Conservation (phyloP, 176 grass and related monocot genomes). For the Coix lacrymajobi region DNA sequence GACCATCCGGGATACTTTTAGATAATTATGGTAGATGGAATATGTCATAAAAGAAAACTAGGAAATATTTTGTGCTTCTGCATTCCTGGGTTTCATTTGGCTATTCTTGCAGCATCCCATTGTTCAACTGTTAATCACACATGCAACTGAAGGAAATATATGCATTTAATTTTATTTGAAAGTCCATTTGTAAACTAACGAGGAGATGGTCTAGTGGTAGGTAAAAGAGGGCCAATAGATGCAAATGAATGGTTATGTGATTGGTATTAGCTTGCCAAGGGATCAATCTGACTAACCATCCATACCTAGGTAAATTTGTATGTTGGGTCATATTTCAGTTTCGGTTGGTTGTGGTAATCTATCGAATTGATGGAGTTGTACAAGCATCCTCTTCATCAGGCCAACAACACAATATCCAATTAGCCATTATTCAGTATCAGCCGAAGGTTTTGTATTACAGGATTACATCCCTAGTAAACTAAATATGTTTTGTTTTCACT, state of each 20-base stretch:
- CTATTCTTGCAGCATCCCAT: not conserved
- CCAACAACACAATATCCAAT: not conserved
- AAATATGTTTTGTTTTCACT: not conserved
- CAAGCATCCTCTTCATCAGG: not conserved
- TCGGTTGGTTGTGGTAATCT: not conserved
- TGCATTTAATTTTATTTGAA: constrained; percentile 18
- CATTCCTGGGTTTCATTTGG: not conserved
- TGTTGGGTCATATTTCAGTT: not conserved
- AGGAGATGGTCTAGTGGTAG: constrained; percentile 22
- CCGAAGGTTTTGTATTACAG: not conserved
- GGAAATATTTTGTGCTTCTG: not conserved
- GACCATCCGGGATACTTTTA: not conserved
- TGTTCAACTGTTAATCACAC: constrained; percentile 15
- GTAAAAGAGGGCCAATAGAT: constrained; percentile 34
- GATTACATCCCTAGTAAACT: not conserved
- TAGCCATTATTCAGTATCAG: not conserved
- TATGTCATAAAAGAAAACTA: not conserved
- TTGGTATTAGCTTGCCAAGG: constrained; percentile 41
- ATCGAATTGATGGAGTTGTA: constrained; percentile 3
- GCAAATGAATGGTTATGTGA: not conserved
- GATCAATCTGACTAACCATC: constrained; percentile 29
- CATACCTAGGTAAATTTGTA: constrained; percentile 14
- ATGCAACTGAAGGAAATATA: constrained; percentile 11
- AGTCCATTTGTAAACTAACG: constrained; percentile 5
- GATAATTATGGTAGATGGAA: not conserved